phyloP scores from a whole-genome alignment of 2,329 filamentous ascomycete species.

The Remersonia thermophila region DNA sequence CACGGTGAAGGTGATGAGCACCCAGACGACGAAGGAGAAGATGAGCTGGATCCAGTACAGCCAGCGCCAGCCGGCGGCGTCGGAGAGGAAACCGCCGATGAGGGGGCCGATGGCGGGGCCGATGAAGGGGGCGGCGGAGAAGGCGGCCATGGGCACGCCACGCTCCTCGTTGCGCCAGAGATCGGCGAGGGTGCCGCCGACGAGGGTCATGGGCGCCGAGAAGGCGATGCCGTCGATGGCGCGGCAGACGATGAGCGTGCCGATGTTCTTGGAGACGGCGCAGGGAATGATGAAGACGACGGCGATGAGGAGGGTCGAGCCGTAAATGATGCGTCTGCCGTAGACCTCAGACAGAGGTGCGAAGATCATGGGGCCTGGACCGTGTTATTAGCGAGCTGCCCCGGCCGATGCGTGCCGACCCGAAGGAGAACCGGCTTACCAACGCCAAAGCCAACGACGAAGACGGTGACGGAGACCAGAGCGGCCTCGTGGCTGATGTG shows the following conservation, averaged over 20 bases:
- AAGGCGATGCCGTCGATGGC: slow-evolving; percentile 74
- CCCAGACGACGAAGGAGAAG: slow-evolving; percentile 54
- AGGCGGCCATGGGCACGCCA: slow-evolving; percentile 77
- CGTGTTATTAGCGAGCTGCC: slow-evolving; percentile 3
- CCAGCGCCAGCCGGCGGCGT: slow-evolving; percentile 66
- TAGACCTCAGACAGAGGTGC: slow-evolving; percentile 67
- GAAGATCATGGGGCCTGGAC: slow-evolving; percentile 58
- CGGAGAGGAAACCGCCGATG: slow-evolving; percentile 62
- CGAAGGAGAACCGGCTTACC: slow-evolving; percentile 32
- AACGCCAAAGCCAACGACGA: slow-evolving; percentile 71
- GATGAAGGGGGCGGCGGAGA: slow-evolving; percentile 70
- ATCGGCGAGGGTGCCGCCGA: slow-evolving; percentile 71
- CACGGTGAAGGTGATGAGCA: slow-evolving; percentile 75
- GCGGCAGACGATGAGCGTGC: slow-evolving; percentile 62
- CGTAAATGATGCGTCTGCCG: slow-evolving; percentile 61
- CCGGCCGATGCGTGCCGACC: neutral
- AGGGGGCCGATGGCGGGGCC: slow-evolving; percentile 69
- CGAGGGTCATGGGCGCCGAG: slow-evolving; percentile 75
- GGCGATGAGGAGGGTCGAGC: slow-evolving; percentile 52
- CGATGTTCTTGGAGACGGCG: slow-evolving; percentile 63
- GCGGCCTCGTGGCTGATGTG: slow-evolving; percentile 59
- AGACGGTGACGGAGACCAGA: slow-evolving; percentile 60
- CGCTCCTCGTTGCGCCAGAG: slow-evolving; percentile 76
- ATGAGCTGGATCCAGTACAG: slow-evolving; percentile 83
- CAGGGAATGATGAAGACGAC: slow-evolving; percentile 73